Percentiles rank a stretch among this genome's conserved stretches.
phyloP scores from a whole-genome alignment of 257 asterid species.

The Jaltomata sinuosa region DNA sequence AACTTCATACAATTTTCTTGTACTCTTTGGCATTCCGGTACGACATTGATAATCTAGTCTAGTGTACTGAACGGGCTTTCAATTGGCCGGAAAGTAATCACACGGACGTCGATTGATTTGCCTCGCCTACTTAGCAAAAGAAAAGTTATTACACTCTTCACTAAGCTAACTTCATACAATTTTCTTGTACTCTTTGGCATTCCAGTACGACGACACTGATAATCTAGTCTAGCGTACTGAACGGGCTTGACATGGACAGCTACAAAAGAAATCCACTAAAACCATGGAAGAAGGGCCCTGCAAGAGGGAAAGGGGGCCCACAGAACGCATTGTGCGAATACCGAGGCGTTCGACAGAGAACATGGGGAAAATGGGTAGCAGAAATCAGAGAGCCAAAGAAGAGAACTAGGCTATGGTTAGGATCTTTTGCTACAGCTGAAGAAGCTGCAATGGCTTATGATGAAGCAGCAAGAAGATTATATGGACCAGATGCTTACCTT shows the following conservation, averaged over 20 bases:
- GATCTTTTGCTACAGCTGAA: conserved; percentile 87
- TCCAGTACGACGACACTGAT: background rate
- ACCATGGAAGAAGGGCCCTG: conserved; percentile 99
- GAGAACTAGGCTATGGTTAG: conserved; percentile 84
- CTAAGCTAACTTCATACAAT: too few relatives aligned
- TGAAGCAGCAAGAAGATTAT: conserved; percentile 86
- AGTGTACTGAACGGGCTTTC: too few relatives aligned
- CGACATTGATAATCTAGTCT: background rate
- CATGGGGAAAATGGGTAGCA: conserved; percentile 86
- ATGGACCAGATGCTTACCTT: conserved; percentile 91
- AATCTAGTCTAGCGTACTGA: background rate
- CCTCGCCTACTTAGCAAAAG: background rate
- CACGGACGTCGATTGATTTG: too few relatives aligned
- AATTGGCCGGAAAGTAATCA: too few relatives aligned
- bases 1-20: too few relatives aligned
- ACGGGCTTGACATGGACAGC: conserved; percentile 43
- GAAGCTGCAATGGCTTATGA: conserved; percentile 98
- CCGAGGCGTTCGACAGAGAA: conserved; percentile 87
- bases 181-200: too few relatives aligned
- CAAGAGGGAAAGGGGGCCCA: conserved; percentile 95
- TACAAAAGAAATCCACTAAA: conserved; percentile 57
- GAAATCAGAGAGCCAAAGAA: conserved; percentile 93
- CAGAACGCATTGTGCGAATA: conserved; percentile 84
- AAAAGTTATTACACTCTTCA: background rate
- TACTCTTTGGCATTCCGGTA: background rate